Evolutionary conservation across 805 yeast species (phyloP), one percentile per base, ranked within the genome.

Genomic region (Barnettozyma sp.): DNA sequence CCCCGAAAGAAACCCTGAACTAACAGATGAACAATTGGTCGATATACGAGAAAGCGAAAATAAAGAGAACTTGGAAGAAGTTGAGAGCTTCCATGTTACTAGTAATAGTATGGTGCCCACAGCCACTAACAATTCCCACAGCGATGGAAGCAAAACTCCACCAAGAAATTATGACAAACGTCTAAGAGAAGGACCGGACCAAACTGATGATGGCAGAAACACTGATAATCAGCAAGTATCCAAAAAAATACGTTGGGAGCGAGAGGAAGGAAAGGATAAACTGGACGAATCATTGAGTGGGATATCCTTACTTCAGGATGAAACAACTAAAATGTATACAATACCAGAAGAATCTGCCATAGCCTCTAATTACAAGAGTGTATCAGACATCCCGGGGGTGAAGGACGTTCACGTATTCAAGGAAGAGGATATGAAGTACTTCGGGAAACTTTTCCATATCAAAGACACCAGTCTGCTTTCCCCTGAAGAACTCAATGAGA

Each of bases 341-440:
- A n/a, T n/a, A n/a, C n/a, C n/a, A n/a, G n/a, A n/a, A n/a, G 24
- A 22, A 22, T 22, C 9, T 22, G 12, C 24, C 24, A 22, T 22
- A 7, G 14, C 19, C 5, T 12, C n/a, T 3, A 7, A 8, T n/a
- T 16, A 17, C n/a, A 18, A 27, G n/a, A 14, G 18, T 27, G 30
- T 77, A 2, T 59, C 72, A 3, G 78, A 76, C 16, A 65, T 79
- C 2, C 82, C 87, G 0, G 86, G 79, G 0, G 68, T 78, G 0
- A 67, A 68, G 25, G 87, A 82, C 21, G 54, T 86, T 11, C 78
- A 75, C 49, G 78, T 64, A 50, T 78, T 84, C 58, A 82, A 76
- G 46, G 78, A 76, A 23, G 74, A 76, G 26, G 97, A 88, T 54
- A 63, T 71, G 54, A 73, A 73, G 51, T 72, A 79, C 49, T 87